Conservation (phyloP, 129 eudicot genomes). For the Saussurea involucrata region DNA sequence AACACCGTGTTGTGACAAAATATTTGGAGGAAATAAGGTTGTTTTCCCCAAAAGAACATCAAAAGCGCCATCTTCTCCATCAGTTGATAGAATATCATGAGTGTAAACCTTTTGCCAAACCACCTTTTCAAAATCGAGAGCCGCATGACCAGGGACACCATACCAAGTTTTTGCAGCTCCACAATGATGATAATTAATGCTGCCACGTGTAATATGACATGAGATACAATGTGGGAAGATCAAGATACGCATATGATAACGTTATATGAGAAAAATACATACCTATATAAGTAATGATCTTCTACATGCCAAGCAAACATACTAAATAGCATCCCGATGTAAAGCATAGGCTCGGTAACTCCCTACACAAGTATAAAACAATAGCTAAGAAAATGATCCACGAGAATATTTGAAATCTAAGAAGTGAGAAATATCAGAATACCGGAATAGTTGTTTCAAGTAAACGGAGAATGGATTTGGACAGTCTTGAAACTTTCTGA, state of each 20-base stretch:
- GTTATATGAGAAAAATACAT: slow-evolving; percentile 7
- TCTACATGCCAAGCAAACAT: slow-evolving; percentile 99
- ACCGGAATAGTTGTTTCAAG: slow-evolving; percentile 91
- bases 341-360: slow-evolving; percentile 98
- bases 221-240: not conserved
- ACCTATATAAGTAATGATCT: slow-evolving; percentile 98
- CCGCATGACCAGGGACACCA: slow-evolving; percentile 95
- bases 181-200: slow-evolving; percentile 97
- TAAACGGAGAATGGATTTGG: slow-evolving; percentile 78
- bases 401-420: not conserved
- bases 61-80: slow-evolving; percentile 95
- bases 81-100: slow-evolving; percentile 61
- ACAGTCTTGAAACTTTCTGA: slow-evolving; percentile 84
- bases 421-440: slow-evolving; percentile 10
- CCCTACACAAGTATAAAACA: slow-evolving; percentile 50
- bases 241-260: not conserved
- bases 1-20: slow-evolving; percentile 65
- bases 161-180: slow-evolving; percentile 99
- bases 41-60: slow-evolving; percentile 97
- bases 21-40: slow-evolving; percentile 86
- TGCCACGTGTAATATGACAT: slow-evolving; percentile 28
- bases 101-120: slow-evolving; percentile 79
- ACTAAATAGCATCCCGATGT: slow-evolving; percentile 97
- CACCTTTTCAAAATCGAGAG: slow-evolving; percentile 80
- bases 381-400: slow-evolving; percentile 5